A percentile compares a stretch with the other conserved stretches of the same genome.
These are phyloP conservation scores for Nicotiana knightiana DNA, from an alignment of 257 asterid genomes.

Conservation along the genomic window DNA sequence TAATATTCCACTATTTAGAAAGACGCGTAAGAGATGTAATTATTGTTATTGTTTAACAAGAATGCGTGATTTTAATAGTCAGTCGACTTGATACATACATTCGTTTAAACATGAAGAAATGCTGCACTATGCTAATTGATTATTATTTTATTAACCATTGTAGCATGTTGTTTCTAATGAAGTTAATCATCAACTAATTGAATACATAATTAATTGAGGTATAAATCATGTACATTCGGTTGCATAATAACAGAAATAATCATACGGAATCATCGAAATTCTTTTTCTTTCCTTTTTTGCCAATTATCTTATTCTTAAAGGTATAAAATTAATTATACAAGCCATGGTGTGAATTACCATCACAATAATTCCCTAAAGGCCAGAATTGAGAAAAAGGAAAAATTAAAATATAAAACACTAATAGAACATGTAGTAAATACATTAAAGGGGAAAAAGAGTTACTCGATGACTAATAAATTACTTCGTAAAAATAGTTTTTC, in stretches of 20 bases:
- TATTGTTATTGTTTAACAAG: rapidly evolving
- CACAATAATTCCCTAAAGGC: background rate
- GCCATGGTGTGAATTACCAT: background rate
- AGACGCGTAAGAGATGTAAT: no score
- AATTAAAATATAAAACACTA: background rate
- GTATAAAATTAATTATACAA: background rate
- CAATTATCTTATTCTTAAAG: background rate
- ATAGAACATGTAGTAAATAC: background rate
- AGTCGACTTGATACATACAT: background rate
- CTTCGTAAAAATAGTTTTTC: background rate
- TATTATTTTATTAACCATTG: background rate
- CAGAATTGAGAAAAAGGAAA: no score
- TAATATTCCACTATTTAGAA: no score
- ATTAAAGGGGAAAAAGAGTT: background rate
- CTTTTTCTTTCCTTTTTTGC: no score
- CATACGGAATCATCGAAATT: background rate
- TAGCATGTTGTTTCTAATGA: no score
- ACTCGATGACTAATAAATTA: background rate
- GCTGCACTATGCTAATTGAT: background rate
- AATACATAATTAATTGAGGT: no score
- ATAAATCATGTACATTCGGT: no score
- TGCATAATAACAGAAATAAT: background rate
- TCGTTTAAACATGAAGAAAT: background rate
- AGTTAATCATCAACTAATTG: no score
- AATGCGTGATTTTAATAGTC: no score